Evolutionary conservation across 164 flowering plant species (phyloP).

Genomic region (Saururus chinensis): DNA sequence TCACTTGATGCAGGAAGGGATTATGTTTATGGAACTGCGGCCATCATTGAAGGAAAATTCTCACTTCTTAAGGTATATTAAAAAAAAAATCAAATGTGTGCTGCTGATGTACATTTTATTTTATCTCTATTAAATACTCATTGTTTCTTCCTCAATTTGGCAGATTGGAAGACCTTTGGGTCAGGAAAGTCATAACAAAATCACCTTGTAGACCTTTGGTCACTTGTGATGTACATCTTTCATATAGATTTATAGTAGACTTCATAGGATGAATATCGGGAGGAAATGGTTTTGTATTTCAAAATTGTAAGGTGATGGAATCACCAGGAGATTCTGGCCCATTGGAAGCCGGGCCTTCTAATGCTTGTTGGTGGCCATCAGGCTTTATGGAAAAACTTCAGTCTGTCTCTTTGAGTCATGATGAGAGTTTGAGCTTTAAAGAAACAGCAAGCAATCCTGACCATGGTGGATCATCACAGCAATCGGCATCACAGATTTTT

Average conservation of each 20-base stretch:
- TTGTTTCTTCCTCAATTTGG: neutral
- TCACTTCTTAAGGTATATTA: neutral
- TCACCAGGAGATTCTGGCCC: slow-evolving; percentile 57
- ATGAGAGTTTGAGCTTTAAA: slow-evolving; percentile 28
- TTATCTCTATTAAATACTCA: neutral
- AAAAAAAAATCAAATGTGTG: neutral
- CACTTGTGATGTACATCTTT: neutral
- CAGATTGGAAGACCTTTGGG: neutral
- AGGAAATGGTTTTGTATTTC: slow-evolving; percentile 50
- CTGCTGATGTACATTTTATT: neutral
- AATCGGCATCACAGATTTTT: slow-evolving; percentile 68
- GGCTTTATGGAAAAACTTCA: slow-evolving; percentile 62
- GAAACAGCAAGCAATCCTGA: slow-evolving; percentile 26
- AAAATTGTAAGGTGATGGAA: slow-evolving; percentile 55
- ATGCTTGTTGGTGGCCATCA: slow-evolving; percentile 67
- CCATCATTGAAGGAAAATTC: neutral
- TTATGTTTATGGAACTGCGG: neutral
- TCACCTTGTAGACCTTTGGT: neutral
- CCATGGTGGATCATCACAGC: slow-evolving; percentile 40
- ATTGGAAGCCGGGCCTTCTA: slow-evolving; percentile 53
- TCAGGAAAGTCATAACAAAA: neutral
- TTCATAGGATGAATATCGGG: slow-evolving; percentile 42
- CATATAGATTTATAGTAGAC: slow-evolving; percentile 7
- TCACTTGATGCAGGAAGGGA: neutral
- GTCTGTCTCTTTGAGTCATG: slow-evolving; percentile 58